Conservation (phyloP, 2,329 filamentous ascomycete species). For the Microcera coccophila region DNA sequence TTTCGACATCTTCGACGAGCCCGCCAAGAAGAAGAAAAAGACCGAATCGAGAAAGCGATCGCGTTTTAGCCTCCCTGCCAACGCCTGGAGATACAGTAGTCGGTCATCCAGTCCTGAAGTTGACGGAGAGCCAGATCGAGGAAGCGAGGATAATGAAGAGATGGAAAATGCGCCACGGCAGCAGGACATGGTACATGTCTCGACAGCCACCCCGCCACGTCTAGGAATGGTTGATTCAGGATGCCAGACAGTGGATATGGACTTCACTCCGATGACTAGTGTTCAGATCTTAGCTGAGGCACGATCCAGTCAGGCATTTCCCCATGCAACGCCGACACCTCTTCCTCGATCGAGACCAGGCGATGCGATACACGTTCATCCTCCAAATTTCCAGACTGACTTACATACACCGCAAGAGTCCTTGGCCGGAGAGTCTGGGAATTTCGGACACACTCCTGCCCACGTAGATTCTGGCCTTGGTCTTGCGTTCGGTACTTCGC, state of each 20-base stretch:
- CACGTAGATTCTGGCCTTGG: slow-evolving; percentile 7
- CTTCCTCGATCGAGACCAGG: slow-evolving; percentile 19
- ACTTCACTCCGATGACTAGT: slow-evolving; percentile 26
- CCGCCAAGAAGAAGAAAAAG: slow-evolving; percentile 35
- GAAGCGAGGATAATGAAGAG: slow-evolving; percentile 9
- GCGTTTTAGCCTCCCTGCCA: slow-evolving; percentile 62
- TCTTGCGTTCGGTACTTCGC: slow-evolving; percentile 16
- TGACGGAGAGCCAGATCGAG: slow-evolving; percentile 29
- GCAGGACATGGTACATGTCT: slow-evolving; percentile 10
- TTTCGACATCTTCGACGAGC: slow-evolving; percentile 67
- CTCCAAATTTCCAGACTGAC: slow-evolving; percentile 11
- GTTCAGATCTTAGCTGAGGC: slow-evolving; percentile 29
- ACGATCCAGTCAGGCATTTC: slow-evolving; percentile 20
- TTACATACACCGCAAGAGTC: slow-evolving; percentile 3
- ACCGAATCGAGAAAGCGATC: slow-evolving; percentile 57
- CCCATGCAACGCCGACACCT: slow-evolving; percentile 22
- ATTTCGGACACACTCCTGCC: slow-evolving; percentile 10
- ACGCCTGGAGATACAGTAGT: slow-evolving; percentile 70
- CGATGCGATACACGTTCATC: slow-evolving; percentile 9
- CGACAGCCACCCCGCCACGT: slow-evolving; percentile 18
- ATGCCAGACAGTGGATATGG: slow-evolving; percentile 32
- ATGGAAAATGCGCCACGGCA: background rate
- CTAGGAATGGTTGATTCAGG: slow-evolving; percentile 35
- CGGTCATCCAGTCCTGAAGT: slow-evolving; percentile 67
- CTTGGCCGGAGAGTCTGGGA: slow-evolving; percentile 3